Conservation (phyloP, 352 stramenopile genomes). For the Thalassiosira mediterranea region DNA sequence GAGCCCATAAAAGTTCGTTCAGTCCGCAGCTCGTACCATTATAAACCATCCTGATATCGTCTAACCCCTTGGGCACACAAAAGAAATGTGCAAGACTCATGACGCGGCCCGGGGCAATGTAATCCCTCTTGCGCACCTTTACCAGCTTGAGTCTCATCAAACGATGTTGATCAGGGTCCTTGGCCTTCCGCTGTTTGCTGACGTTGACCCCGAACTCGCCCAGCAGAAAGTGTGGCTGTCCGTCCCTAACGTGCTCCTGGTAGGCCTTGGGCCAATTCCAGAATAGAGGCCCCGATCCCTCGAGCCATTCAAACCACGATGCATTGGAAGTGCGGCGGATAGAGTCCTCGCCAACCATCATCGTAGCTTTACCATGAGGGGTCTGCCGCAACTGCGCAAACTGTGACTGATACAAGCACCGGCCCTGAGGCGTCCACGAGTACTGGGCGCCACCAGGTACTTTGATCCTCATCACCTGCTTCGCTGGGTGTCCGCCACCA, state of each 20-base stretch:
- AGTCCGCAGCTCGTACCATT: constrained; percentile 37
- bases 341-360: not conserved
- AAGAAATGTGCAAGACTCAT: constrained; percentile 16
- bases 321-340: not conserved
- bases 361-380: too few relatives aligned
- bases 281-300: not conserved
- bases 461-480: too few relatives aligned
- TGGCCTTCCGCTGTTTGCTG: not conserved
- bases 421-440: too few relatives aligned
- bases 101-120: constrained; percentile 15
- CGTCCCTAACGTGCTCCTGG: not conserved
- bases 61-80: constrained; percentile 29
- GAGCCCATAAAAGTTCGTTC: constrained; percentile 36
- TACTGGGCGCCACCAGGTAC: too few relatives aligned
- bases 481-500: too few relatives aligned
- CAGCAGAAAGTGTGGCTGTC: not conserved
- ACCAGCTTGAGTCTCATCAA: not conserved
- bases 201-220: not conserved
- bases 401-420: too few relatives aligned
- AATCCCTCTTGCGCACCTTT: not conserved
- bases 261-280: not conserved
- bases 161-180: not conserved
- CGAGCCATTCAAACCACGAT: not conserved
- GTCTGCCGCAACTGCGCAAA: too few relatives aligned
- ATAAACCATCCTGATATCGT: constrained; percentile 51